These are phyloP conservation scores for Acanthamoeba rhysodes DNA, from an alignment of 208 protist species.

Conservation along the genomic window DNA sequence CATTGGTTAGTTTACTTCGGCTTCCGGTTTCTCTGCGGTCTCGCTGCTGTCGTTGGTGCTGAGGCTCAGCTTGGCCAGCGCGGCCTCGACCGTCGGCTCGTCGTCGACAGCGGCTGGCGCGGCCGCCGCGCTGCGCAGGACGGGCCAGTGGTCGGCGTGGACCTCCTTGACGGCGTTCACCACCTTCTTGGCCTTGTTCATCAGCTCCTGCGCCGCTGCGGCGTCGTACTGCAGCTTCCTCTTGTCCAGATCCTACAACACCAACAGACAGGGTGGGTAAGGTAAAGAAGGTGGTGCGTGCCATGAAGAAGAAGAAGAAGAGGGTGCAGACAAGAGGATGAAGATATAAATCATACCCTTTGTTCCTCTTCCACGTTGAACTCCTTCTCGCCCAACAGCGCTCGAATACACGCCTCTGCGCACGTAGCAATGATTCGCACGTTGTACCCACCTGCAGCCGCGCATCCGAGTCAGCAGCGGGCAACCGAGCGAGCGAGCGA, in stretches of 20 bases:
- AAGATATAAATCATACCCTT: not conserved
- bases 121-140: not conserved
- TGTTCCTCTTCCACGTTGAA: slow-evolving; percentile 63
- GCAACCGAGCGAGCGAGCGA: no score
- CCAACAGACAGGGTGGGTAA: not conserved
- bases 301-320: not conserved
- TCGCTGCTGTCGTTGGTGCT: not conserved
- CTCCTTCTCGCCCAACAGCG: slow-evolving; percentile 59
- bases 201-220: not conserved
- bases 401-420: slow-evolving; percentile 23
- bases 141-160: slow-evolving; percentile 4
- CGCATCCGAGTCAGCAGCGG: not conserved
- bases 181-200: not conserved
- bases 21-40: not conserved
- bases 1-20: not conserved
- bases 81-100: not conserved
- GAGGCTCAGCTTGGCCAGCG: not conserved
- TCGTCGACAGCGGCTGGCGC: not conserved
- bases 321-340: not conserved
- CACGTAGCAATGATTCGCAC: slow-evolving; percentile 57
- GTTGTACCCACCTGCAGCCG: slow-evolving; percentile 33
- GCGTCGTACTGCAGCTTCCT: not conserved
- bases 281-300: not conserved
- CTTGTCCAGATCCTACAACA: slow-evolving; percentile 32
- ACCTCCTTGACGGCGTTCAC: not conserved